phyloP scores from a whole-genome alignment of 192 early-diverging fungal species.

The Coemansia sp. region DNA sequence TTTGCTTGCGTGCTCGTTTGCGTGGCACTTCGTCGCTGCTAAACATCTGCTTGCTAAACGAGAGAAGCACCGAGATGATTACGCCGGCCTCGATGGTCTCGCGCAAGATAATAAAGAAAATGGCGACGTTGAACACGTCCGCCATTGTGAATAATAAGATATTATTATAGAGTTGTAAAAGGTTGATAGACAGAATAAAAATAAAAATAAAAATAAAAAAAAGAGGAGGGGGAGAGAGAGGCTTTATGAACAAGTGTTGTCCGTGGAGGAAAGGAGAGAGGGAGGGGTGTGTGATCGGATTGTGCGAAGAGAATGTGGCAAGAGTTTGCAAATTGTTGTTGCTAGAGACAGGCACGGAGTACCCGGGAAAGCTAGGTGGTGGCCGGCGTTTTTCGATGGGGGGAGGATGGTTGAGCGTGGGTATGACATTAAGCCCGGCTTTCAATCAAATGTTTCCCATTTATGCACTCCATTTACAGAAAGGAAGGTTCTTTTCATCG shows the following conservation, averaged over 20 bases:
- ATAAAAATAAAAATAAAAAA: too few relatives aligned
- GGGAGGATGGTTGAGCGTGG: neutral
- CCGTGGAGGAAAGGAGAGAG: neutral
- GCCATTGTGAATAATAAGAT: constrained; percentile 30
- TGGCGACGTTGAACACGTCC: constrained; percentile 65
- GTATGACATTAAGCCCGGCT: neutral
- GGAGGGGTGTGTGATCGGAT: neutral
- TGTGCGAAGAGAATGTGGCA: neutral
- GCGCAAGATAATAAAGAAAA: constrained; percentile 77
- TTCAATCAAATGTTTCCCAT: neutral
- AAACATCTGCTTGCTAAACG: constrained; percentile 73
- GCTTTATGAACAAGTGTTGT: neutral
- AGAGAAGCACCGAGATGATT: constrained; percentile 82
- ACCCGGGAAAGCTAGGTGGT: neutral
- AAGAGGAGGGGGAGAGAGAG: neutral
- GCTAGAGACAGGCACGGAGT: neutral
- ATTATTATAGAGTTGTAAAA: neutral
- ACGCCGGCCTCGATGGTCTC: constrained; percentile 88
- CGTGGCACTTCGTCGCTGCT: constrained; percentile 48
- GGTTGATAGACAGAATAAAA: neutral
- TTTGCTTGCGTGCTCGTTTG: constrained; percentile 62
- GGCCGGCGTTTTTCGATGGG: constrained; percentile 2
- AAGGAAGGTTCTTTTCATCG: constrained; percentile 4
- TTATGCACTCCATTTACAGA: neutral
- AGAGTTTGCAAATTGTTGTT: neutral